Evolutionary conservation across 805 yeast species (phyloP), one percentile per base, ranked within the genome.

Genomic region (Saturnispora mendoncae): DNA sequence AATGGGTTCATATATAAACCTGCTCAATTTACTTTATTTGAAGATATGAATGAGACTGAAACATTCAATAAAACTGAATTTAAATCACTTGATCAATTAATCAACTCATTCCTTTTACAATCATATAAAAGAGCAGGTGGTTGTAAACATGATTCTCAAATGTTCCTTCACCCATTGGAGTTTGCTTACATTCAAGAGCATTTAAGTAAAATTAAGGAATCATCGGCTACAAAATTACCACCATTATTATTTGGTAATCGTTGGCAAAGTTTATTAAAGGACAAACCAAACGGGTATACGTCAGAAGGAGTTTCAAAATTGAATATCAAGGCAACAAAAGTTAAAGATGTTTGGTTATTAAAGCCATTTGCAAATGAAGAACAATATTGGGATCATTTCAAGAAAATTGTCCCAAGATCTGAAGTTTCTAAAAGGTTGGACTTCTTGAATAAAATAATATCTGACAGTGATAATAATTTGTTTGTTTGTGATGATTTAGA

Each of bases 141-240:
- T 4, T 26, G 34, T n/a, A 29, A 36, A 2, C 24, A 46, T 12
- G 55, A 49, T 21, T 7, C 46, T 9, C 23, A 19, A 2, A 38
- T 44, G 19, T 55, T 41, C 40, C 40, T 55, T 10, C 60, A 56
- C 39, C 56, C 56, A 19, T 41, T 46, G 13, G 60, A 56, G 24
- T 54, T 50, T 26, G 34, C 50, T 14, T 55, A 51, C 39, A 44
- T 56, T 14, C 50, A 46, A 42, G 19, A 29, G 2, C 46, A 52
- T 30, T 17, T 56, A 4, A 38, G 21, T 2, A 21, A 34, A 6
- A 13, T 50, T 3, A 37, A 14, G 3, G 36, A 48, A 8, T 24
- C 43, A 23, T 38, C 39, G 4, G 28, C 31, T 3, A 15, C 26
- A 8, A 19, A 25, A 8, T 28, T 56, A 14, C 52, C 55, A 3